These are phyloP conservation scores for Backusella psychrophila DNA, from an alignment of 192 early-diverging fungal genomes.

Conservation along the genomic window DNA sequence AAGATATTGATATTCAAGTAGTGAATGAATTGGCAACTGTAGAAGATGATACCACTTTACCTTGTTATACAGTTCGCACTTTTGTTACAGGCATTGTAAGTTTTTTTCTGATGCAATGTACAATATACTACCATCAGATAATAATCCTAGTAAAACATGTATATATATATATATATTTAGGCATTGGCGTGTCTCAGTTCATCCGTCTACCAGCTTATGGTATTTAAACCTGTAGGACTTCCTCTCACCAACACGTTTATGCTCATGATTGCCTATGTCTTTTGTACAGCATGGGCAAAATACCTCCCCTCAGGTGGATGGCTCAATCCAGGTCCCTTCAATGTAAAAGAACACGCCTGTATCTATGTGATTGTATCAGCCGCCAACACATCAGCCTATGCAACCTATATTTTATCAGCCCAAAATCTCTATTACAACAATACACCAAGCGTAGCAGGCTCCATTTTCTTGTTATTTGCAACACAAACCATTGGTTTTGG, in stretches of 20 bases:
- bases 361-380: constrained; percentile 45
- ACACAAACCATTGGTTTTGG: constrained; percentile 35
- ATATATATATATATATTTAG: neutral
- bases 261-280: constrained; percentile 72
- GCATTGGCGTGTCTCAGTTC: constrained; percentile 49
- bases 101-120: neutral
- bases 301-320: constrained; percentile 51
- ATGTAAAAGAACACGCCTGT: constrained; percentile 48
- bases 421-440: constrained; percentile 42
- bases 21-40: constrained; percentile 20
- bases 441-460: constrained; percentile 10
- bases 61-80: constrained; percentile 65
- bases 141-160: neutral
- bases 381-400: constrained; percentile 40
- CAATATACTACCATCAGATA: neutral
- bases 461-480: constrained; percentile 24
- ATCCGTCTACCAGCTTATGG: constrained; percentile 71
- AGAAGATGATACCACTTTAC: constrained; percentile 58
- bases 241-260: constrained; percentile 63
- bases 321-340: constrained; percentile 47
- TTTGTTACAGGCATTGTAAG: constrained; percentile 58
- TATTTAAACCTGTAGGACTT: constrained; percentile 78
- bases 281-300: constrained; percentile 62
- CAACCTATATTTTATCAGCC: constrained; percentile 33
- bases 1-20: constrained; percentile 19